Conservation (phyloP, 2,329 filamentous ascomycete genomes). For the Pseudofabraea citricarpa region DNA sequence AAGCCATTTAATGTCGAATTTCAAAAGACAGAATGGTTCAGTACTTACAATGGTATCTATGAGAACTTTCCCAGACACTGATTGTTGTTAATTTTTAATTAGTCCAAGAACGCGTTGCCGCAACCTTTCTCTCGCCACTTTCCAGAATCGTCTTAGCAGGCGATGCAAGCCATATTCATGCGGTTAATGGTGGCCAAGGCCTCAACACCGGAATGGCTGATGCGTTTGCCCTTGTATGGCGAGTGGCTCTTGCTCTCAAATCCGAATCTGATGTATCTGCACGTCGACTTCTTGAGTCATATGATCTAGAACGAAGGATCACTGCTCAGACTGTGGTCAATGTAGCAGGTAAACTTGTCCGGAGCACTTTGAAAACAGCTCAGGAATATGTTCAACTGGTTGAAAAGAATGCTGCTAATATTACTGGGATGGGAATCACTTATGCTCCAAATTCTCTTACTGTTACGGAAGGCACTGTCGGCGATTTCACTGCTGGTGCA, state of each 20-base stretch:
- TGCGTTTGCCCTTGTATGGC: slow-evolving; percentile 5
- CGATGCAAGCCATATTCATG: slow-evolving; percentile 3
- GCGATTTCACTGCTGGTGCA: slow-evolving; percentile 5
- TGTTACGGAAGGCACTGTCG: slow-evolving; percentile 1
- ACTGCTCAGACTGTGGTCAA: slow-evolving; percentile 41
- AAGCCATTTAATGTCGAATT: slow-evolving; percentile 39
- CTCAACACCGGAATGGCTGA: slow-evolving; percentile 4
- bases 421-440: slow-evolving; percentile 20
- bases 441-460: slow-evolving; percentile 1
- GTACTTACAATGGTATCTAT: slow-evolving; percentile 40
- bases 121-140: slow-evolving; percentile 2
- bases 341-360: slow-evolving; percentile 40
- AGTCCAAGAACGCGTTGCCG: slow-evolving; percentile 9
- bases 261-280: slow-evolving; percentile 13
- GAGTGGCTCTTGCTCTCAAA: slow-evolving; percentile 10
- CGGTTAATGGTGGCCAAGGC: slow-evolving; percentile 6
- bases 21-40: slow-evolving; percentile 42
- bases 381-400: slow-evolving; percentile 42
- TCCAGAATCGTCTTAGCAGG: slow-evolving; percentile 1
- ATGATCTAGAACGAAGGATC: slow-evolving; percentile 38
- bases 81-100: neutral
- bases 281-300: slow-evolving; percentile 32
- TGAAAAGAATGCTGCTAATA: slow-evolving; percentile 42
- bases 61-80: neutral
- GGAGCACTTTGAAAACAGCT: slow-evolving; percentile 38